Base-by-base conservation (phyloP, 116 monocot genomes). In the Iris pallida region DNA sequence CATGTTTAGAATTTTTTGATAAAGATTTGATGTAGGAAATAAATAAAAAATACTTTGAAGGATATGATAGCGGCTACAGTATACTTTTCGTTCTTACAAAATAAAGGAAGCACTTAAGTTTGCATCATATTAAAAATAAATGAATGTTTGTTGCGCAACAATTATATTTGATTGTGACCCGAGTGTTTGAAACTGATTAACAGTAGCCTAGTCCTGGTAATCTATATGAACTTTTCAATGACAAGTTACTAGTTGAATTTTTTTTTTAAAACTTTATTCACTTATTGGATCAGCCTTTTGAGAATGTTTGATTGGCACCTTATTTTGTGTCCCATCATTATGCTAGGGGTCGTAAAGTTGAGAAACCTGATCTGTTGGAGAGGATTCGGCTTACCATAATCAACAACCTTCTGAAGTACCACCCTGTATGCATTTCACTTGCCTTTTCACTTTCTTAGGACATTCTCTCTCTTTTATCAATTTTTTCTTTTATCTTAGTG, bases 371-470 rank as follows among this genome's bases (percentile, higher is more conserved):
- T 51, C 79, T 85, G 64, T 66, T 96, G 42, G 96, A 96, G 75
- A 87, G 68, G 69, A 86, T 96, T 57, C 82, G 96, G 16, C 92
- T 96, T 57, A 89, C 96, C 57, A 79, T 96, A 68, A 91, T 96
- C 65, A 92, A 79, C 84, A 96, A 96, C 63, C 75, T 96, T 47
- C 76, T 96, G 65, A 80, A 92, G 68, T 92, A 91, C 77, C 96
- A 96, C 63, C 96, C 96, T 53, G 96, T 96, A 92, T 40, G 76
- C 42, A 48, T 63, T 57, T 12, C 16, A 40, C 16, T 57, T 9
- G 46, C 16, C 16, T 46, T 17, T 45, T 78, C 15, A 3, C 8
- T 15, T 62, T 47, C 52, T 53, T 6, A 4, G 17, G 10, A 5
- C 9, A 44, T 65, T 11, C 30, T 12, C 3, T 72, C 30, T 57